Base-by-base conservation (phyloP, 2,329 filamentous ascomycete species). In the Waltergamsia citrina region DNA sequence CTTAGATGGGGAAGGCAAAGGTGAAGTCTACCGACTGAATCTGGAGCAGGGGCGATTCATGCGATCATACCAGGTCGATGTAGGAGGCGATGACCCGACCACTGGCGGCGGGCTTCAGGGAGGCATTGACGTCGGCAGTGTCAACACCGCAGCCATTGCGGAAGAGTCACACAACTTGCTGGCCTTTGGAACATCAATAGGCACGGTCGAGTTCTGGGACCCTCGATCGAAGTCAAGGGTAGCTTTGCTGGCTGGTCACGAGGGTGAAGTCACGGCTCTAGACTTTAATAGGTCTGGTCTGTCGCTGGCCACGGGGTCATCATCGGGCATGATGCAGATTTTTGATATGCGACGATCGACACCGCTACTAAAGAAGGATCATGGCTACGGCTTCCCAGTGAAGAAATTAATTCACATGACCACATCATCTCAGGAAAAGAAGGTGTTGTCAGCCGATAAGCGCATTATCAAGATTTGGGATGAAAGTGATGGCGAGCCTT, bases 131-230 rank as follows among this genome's bases (percentile, higher is more conserved):
- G 81, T 85, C 1, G 87, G 88, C 11, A 81, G 82, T 33, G 87
- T 96, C 34, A 95, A 96, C 51, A 80, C 80, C 7, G 90, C 78
- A 10, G 81, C 88, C 4, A 76, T 94, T 39, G 92, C 92, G 4
- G 85, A 95, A 52, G 74, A 81, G 26, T 88, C 84, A 31, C 92
- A 98, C 55, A 92, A 92, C 37, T 67, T 98, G 5, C 70, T 88
- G 22, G 88, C 90, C 1, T 98, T 98, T 48, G 92, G 93, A 34
- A 98, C 92, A 2, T 88, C 86, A 3, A 65, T 92, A 37, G 90
- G 92, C n/a, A 94, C 90, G 1, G 85, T 96, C 18, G 92, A 98
- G 53, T 90, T 96, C 50, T 98, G 88, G 85, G 92, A 98, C 53
- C 74, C 88, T 1, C 74, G 92, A 39, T 87, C 84, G 20, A 81